Conservation (phyloP, 352 stramenopile genomes). For the Salisapilia sapeloensis region DNA sequence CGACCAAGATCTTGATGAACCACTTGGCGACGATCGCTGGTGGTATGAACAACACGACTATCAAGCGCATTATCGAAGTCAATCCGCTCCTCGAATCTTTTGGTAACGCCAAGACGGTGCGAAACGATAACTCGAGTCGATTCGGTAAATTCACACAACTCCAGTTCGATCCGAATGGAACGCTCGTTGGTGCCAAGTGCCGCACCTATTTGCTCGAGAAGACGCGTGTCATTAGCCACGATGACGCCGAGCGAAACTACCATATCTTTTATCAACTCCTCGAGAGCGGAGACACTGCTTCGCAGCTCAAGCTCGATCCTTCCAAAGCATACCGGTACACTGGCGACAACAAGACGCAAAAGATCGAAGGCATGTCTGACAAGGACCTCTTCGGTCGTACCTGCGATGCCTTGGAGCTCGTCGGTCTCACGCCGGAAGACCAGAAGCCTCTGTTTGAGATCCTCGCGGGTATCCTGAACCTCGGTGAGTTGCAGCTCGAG, state of each 20-base stretch:
- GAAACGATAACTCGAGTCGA: slow-evolving; percentile 27
- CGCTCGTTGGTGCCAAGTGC: slow-evolving; percentile 55
- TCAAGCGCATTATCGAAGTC: slow-evolving; percentile 71
- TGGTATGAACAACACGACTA: slow-evolving; percentile 46
- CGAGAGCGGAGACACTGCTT: slow-evolving; percentile 4
- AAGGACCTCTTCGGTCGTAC: slow-evolving; percentile 54
- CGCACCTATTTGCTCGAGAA: slow-evolving; percentile 90
- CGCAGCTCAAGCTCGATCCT: slow-evolving; percentile 29
- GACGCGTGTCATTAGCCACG: slow-evolving; percentile 66
- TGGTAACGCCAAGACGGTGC: slow-evolving; percentile 45
- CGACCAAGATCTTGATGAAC: slow-evolving; percentile 82
- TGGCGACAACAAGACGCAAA: slow-evolving; percentile 23
- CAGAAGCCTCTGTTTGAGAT: slow-evolving; percentile 51
- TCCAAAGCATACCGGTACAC: slow-evolving; percentile 44
- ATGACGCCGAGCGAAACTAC: slow-evolving; percentile 54
- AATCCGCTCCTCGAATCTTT: slow-evolving; percentile 77
- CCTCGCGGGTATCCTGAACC: slow-evolving; percentile 87
- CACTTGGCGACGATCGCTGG: slow-evolving; percentile 60
- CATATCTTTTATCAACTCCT: slow-evolving; percentile 71
- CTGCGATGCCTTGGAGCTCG: slow-evolving; percentile 32
- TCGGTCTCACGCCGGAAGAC: slow-evolving; percentile 36
- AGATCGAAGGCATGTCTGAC: slow-evolving; percentile 65
- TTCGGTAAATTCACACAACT: slow-evolving; percentile 45
- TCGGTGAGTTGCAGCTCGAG: slow-evolving; percentile 90
- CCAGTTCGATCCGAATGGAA: slow-evolving; percentile 34